These are phyloP conservation scores for Tylopilus cervinicoccineus DNA, from an alignment of 768 basidiomycete species.

Conservation along the genomic window DNA sequence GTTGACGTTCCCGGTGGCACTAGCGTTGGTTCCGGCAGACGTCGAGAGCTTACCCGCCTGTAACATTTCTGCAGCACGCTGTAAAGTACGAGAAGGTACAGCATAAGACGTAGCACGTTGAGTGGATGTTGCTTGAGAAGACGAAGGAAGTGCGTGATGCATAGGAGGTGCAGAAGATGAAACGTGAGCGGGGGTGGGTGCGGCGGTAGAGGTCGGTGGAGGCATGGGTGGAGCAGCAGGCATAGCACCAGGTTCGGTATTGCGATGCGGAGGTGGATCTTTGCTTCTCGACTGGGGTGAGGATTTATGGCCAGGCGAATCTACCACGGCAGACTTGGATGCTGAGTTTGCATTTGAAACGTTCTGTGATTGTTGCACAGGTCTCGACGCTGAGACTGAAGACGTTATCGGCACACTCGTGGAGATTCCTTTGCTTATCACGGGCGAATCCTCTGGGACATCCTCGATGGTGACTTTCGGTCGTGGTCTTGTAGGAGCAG, in stretches of 20 bases:
- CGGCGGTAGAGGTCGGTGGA: slow-evolving; percentile 10
- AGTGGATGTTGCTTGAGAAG: slow-evolving; percentile 4
- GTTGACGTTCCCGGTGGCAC: neutral
- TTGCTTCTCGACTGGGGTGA: slow-evolving; percentile 22
- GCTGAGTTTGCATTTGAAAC: neutral
- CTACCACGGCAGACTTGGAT: slow-evolving; percentile 6
- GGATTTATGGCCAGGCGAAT: slow-evolving; percentile 10
- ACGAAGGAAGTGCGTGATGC: slow-evolving; percentile 13
- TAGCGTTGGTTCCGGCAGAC: neutral
- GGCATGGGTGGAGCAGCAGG: slow-evolving; percentile 16
- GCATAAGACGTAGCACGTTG: slow-evolving; percentile 21
- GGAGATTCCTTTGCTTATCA: slow-evolving; percentile 10
- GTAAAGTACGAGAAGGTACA: slow-evolving; percentile 19
- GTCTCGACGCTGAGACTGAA: slow-evolving; percentile 7
- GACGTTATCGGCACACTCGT: slow-evolving; percentile 1
- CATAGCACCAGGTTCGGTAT: slow-evolving; percentile 5
- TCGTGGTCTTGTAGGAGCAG: slow-evolving; percentile 11
- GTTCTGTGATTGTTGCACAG: slow-evolving; percentile 7
- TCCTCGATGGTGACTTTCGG: slow-evolving; percentile 30
- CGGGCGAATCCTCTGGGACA: slow-evolving; percentile 21
- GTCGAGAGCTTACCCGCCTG: slow-evolving; percentile 18
- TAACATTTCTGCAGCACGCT: slow-evolving; percentile 22
- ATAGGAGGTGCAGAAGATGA: slow-evolving; percentile 22
- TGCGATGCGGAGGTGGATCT: slow-evolving; percentile 15
- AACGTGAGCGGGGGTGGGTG: slow-evolving; percentile 12